These are phyloP conservation scores for Gleditsia sinensis DNA, from an alignment of 306 rosid species.

Conservation along the genomic window DNA sequence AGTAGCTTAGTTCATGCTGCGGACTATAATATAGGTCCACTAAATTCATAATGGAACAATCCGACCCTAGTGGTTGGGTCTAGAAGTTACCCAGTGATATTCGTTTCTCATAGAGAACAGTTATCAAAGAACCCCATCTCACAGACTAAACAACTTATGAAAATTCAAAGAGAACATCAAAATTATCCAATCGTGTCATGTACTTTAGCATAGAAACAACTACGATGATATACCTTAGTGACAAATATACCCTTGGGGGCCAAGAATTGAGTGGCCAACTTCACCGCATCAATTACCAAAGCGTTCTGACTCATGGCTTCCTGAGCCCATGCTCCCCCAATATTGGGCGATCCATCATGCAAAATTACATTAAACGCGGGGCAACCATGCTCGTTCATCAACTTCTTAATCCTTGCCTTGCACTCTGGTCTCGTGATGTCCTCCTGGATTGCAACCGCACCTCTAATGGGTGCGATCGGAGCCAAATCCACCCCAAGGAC, in stretches of 20 bases:
- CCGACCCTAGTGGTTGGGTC: not conserved
- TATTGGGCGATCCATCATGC: constrained; percentile 90
- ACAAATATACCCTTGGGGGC: constrained; percentile 85
- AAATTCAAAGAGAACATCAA: not conserved
- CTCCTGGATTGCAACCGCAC: constrained; percentile 75
- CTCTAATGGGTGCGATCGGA: constrained; percentile 73
- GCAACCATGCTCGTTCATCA: constrained; percentile 58
- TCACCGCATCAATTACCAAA: constrained; percentile 79
- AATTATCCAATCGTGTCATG: not conserved
- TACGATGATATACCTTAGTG: constrained; percentile 57
- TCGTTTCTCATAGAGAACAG: not conserved
- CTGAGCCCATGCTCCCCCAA: constrained; percentile 97
- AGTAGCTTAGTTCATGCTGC: not conserved
- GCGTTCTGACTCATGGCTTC: constrained; percentile 92
- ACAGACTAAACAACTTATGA: not conserved
- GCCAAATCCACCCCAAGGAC: constrained; percentile 84
- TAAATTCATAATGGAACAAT: not conserved
- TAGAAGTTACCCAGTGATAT: not conserved
- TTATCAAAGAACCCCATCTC: not conserved
- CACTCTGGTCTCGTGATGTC: constrained; percentile 86
- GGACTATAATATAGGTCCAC: not conserved
- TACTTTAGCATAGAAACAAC: not conserved
- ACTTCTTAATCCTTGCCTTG: constrained; percentile 57
- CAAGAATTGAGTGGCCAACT: constrained; percentile 76
- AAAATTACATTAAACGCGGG: constrained; percentile 66